These are phyloP conservation scores for Teunomyces gatunensis DNA, from an alignment of 805 yeast species.

Conservation along the genomic window DNA sequence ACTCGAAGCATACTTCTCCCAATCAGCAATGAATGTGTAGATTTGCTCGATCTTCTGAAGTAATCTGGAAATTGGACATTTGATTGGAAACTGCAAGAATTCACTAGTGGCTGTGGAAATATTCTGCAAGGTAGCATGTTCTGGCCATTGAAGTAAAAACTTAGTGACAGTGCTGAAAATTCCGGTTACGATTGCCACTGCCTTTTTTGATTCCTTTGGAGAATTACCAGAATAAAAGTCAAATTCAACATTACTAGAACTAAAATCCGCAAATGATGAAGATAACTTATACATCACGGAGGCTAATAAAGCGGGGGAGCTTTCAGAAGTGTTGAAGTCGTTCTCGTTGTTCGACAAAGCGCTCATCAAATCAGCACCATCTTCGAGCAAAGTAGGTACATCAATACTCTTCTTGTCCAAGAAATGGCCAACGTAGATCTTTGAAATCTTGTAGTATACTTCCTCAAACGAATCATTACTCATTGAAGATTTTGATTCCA, in stretches of 20 bases:
- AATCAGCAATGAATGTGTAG: slow-evolving; percentile 77
- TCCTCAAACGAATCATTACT: slow-evolving; percentile 39
- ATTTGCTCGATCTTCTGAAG: slow-evolving; percentile 84
- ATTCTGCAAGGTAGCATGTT: slow-evolving; percentile 82
- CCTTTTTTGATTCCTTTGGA: slow-evolving; percentile 56
- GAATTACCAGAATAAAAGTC: slow-evolving; percentile 66
- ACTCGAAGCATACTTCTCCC: slow-evolving; percentile 89
- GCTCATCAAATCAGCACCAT: slow-evolving; percentile 34
- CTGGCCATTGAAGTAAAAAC: slow-evolving; percentile 80
- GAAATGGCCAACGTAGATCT: slow-evolving; percentile 46
- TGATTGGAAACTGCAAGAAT: slow-evolving; percentile 56
- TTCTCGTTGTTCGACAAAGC: slow-evolving; percentile 10
- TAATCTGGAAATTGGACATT: slow-evolving; percentile 72
- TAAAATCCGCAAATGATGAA: slow-evolving; percentile 16
- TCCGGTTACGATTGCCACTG: slow-evolving; percentile 46
- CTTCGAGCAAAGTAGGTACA: slow-evolving; percentile 30
- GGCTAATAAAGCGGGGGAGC: slow-evolving; percentile 20
- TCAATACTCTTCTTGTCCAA: slow-evolving; percentile 12
- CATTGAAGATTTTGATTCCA: slow-evolving; percentile 10
- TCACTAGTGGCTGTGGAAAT: slow-evolving; percentile 64
- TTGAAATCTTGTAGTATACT: slow-evolving; percentile 47
- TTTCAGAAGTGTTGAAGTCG: slow-evolving; percentile 12
- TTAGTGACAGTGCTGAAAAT: slow-evolving; percentile 33
- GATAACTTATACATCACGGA: slow-evolving; percentile 18
- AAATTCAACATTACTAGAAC: slow-evolving; percentile 17